Conservation (phyloP, 345 rosid species). For the Citrus maxima region DNA sequence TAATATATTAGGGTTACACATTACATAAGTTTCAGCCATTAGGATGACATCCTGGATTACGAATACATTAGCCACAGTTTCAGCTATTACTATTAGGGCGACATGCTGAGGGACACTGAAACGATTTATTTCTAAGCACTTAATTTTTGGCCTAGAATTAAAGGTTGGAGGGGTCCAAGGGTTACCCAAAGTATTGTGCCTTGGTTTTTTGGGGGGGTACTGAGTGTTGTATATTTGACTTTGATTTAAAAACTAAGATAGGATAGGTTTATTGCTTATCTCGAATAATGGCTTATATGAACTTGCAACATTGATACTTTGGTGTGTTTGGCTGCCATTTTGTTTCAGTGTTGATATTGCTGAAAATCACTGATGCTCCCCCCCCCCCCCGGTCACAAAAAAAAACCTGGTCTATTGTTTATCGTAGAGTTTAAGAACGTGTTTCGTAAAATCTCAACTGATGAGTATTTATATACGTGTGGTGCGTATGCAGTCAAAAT, state of each 20-base stretch:
- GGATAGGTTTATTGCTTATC: background rate
- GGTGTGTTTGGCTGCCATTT: background rate
- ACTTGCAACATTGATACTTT: background rate
- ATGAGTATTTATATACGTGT: background rate
- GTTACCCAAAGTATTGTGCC: background rate
- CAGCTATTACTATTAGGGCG: background rate
- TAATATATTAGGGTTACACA: too few species aligned
- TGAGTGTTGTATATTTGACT: background rate
- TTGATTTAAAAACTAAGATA: background rate
- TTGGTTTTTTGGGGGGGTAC: background rate
- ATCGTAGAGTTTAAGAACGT: background rate
- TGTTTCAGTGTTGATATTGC: background rate
- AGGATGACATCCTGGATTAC: too few species aligned
- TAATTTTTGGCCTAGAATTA: background rate
- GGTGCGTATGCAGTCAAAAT: slow-evolving; percentile 67
- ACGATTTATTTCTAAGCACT: too few species aligned
- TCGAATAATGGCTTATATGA: background rate
- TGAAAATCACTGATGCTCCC: too few species aligned
- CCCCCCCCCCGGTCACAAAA: too few species aligned
- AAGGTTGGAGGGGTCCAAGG: background rate
- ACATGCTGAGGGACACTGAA: background rate
- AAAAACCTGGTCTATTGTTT: background rate
- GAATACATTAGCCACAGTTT: too few species aligned
- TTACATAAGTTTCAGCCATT: too few species aligned
- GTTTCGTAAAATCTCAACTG: background rate